Evolutionary conservation across 1,284 basidiomycete species (phyloP), one percentile per base, ranked within the genome.

Genomic region (Tetrapyrgos nigripes): DNA sequence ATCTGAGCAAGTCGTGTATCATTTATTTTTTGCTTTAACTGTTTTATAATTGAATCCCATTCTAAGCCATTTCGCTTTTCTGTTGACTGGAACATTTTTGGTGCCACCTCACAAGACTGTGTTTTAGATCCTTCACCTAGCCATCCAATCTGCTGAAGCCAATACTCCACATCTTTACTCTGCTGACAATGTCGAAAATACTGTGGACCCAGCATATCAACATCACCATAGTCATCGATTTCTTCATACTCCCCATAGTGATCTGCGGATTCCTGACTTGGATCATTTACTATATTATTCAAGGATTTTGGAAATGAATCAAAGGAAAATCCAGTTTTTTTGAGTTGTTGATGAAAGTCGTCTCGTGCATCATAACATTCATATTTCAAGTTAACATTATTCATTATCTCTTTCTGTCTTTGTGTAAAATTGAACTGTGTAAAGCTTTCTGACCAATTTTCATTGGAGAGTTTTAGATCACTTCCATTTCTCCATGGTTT

Each of bases 351-450:
- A 17, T 47, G 11, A 31, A 55, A 64, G 46, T 69, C 64, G 60
- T 71, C 64, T 1, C 62, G 44, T 11, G 68, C 64, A 61, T 71
- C 68, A 3, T 62, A 54, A 57, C 70, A 72, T 44, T 71, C 67
- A 57, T 73, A 73, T 47, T 14, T 33, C 1, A 72, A 29, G 48
- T 68, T 68, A 35, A 69, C 65, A 31, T 69, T 70, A 1, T 50
- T 31, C 50, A 70, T 68, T 2, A 62, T 23, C 19, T 57, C 2
- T 9, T 29, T 17, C 14, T 69, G 50, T 29, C 23, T 13, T 11
- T 21, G 1, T 8, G 29, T 53, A 50, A 70, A 68, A 3, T 17
- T 17, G 55, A 60, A 29, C 2, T 29, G 3, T 14, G 10, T 21
- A 28, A 66, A 70, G 0, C 58, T 59, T 2, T 62, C 55, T 31